Base-by-base conservation (phyloP, 345 rosid species). In the Gossypium longicalyx region DNA sequence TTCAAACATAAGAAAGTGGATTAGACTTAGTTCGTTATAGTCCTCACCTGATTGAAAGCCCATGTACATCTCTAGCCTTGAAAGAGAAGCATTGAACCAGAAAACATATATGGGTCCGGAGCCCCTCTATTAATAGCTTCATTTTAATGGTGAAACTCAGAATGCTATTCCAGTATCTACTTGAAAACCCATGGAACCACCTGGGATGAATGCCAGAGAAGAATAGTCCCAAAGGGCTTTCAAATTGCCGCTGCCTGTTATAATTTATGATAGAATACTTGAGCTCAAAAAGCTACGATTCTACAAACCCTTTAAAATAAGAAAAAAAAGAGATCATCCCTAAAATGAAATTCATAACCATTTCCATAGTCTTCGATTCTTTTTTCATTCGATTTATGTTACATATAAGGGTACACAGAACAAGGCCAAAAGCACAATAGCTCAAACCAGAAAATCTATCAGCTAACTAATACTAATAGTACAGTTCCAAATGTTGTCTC, bases 181-280 rank as follows among this genome's bases (percentile, higher is more conserved):
- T 34, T 34, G 41, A 1, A 34, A 83, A 66, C 94, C 94, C 80
- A 87, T 58, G 44, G 89, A 62, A 63, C 15, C 81, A 78, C 82
- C 87, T 2, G 83, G 78, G 51, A 86, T 72, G 78, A 91, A 89
- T 19, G 86, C 86, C 86, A 79, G 70, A 85, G 74, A 69, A 93
- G 87, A 66, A 89, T 82, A 77, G 89, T 75, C 77, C 90, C 84
- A 44, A 58, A 78, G 74, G 82, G 74, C 70, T 82, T 71, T 70
- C 87, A 85, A 51, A 73, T 80, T 19, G 52, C 22, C 57, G 17
- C 77, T 4, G 20, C 49, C 51, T 61, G 34, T 63, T 6, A 56
- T 61, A 74, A 44, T 77, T 76, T 48, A 48, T 48, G 6, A 48
- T 11, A 1, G 20, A 17, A 19, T 54, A 19, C 20, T 9, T 9